Evolutionary conservation across 2,329 filamentous ascomycete genomes (phyloP).

Genomic region (Paraphoma sp.): DNA sequence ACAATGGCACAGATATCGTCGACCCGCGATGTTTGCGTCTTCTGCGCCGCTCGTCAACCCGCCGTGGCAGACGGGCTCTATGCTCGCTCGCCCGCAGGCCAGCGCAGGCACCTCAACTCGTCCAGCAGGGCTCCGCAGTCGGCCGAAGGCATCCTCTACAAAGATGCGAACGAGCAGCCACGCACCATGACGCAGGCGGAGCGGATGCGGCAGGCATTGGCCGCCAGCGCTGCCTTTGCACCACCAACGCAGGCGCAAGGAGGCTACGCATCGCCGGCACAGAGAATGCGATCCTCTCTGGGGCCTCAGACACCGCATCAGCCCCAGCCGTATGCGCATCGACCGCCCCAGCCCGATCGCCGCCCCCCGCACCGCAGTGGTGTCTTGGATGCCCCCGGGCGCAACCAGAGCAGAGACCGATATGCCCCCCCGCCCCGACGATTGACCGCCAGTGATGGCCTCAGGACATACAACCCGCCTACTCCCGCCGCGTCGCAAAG

Average conservation of each 20-base stretch:
- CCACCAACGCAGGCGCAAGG: constrained; percentile 20
- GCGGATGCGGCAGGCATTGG: constrained; percentile 34
- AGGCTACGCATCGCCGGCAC: constrained; percentile 20
- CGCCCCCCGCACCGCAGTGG: constrained; percentile 20
- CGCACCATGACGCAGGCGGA: constrained; percentile 34
- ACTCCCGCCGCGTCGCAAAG: constrained; percentile 7
- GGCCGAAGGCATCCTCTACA: constrained; percentile 37
- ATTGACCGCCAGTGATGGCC: constrained; percentile 1
- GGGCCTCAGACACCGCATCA: constrained; percentile 10
- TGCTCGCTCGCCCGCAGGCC: constrained; percentile 21
- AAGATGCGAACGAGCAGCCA: constrained; percentile 25
- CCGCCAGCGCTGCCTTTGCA: constrained; percentile 19
- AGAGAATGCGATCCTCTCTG: constrained; percentile 22
- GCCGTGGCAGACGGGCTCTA: constrained; percentile 23
- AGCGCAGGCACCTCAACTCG: constrained; percentile 41
- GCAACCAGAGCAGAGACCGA: constrained; percentile 26
- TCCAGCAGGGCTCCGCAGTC: constrained; percentile 40
- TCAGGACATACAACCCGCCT: constrained; percentile 7
- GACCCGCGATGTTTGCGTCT: constrained; percentile 47
- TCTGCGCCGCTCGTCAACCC: constrained; percentile 47
- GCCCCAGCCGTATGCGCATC: constrained; percentile 13
- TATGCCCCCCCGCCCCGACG: constrained; percentile 15
- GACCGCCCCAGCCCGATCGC: constrained; percentile 19
- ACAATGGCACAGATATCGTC: constrained; percentile 34
- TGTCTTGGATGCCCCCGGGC: constrained; percentile 20